Evolutionary conservation across 352 stramenopile genomes (phyloP), one percentile per base, ranked within the genome.

Genomic region (Peronospora tabacina): DNA sequence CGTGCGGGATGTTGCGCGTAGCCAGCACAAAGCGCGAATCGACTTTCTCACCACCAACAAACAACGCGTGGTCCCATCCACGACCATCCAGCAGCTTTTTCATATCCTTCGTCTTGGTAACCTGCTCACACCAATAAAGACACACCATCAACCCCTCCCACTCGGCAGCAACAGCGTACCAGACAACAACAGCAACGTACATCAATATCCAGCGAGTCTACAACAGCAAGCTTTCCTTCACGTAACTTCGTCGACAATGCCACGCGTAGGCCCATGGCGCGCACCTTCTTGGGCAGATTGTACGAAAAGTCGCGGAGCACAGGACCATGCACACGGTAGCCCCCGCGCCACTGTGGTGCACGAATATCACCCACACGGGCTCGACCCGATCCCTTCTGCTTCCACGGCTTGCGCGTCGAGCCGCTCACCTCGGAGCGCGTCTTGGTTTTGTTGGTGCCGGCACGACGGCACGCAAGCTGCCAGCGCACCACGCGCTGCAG

Each of bases 381-480:
- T 33, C 79, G 80, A 11, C 83, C 83, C 13, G 71, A 86, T 24
- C 83, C 83, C 85, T 94, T 94, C 55, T 94, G 83, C 70, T 85
- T 85, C 78, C 81, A 92, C 12, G 79, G 74, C 66, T 94, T 94
- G 55, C 81, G 73, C 56, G 82, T 93, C 17, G 83, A 94, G 29
- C 83, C 82, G 66, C 81, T 91, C 9, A 85, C 78, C 68, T 94
- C 83, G 19, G 79, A 82, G 58, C 83, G 83, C 46, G 81, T 87
- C 74, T 94, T 94, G 58, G 80, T 86, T 68, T 92, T 92, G 77
- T 90, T 85, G 60, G 82, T 90, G 52, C 81, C 83, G 33, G 82
- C 77, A 42, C 83, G 82, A 55, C 79, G 79, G 52, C 79, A 86
- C 15, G 83, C 83, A 11, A 93, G 61, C 61, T 94, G 81, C 83